Conservation (phyloP, 495 filamentous ascomycete genomes). For the Penicillium arizonense region DNA sequence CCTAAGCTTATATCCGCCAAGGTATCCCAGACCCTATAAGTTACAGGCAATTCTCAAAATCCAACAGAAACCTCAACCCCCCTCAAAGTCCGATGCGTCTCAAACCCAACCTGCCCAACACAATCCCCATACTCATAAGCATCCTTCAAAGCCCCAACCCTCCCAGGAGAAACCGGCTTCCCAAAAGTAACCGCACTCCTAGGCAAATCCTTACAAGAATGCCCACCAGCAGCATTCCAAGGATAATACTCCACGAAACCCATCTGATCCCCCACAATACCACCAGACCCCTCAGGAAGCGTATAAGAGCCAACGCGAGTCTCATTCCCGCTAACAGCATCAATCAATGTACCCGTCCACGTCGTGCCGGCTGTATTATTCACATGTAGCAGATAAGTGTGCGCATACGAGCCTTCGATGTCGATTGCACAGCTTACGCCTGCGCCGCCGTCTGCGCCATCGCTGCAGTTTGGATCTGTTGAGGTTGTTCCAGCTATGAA, state of each 20-base stretch:
- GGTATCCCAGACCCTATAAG: too few species aligned
- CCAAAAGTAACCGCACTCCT: constrained; percentile 22
- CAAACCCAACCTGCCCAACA: constrained; percentile 22
- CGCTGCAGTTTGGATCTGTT: constrained; percentile 18
- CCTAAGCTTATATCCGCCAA: too few species aligned
- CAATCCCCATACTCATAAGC: constrained; percentile 34
- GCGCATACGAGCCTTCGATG: constrained; percentile 11
- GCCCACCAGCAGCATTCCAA: constrained; percentile 14
- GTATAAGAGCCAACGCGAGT: constrained; percentile 27
- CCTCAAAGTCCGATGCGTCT: constrained; percentile 3
- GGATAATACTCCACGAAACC: constrained; percentile 33
- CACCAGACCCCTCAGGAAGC: constrained; percentile 16
- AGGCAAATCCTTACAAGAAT: constrained; percentile 21
- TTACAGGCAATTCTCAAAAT: constrained; percentile 10
- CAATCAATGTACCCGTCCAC: constrained; percentile 27
- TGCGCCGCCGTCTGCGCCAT: constrained; percentile 28
- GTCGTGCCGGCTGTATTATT: constrained; percentile 25
- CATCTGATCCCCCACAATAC: constrained; percentile 16
- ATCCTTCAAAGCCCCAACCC: constrained; percentile 6
- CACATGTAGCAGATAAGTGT: constrained; percentile 17
- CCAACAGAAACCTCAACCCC: constrained; percentile 21
- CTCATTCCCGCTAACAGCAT: constrained; percentile 12
- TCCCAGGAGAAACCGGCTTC: constrained; percentile 11
- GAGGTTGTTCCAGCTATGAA: constrained; percentile 23
- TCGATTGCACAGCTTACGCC: constrained; percentile 29